These are phyloP conservation scores for Candida easanensis DNA, from an alignment of 805 yeast genomes.

Conservation along the genomic window DNA sequence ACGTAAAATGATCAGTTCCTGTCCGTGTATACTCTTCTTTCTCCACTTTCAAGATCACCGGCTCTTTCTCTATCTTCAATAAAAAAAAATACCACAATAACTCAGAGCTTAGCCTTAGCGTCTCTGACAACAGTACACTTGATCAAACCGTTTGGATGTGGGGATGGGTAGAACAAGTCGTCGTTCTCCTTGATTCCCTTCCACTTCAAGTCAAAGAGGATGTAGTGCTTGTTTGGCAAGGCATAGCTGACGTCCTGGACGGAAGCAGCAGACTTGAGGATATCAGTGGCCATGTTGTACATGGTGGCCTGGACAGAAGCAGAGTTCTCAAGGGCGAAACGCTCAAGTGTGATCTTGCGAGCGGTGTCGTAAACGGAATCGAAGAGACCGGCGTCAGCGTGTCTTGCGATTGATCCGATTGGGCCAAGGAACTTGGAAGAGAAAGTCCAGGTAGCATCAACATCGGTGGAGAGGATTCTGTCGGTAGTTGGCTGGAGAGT, in stretches of 20 bases:
- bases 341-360: slow-evolving; percentile 64
- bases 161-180: slow-evolving; percentile 83
- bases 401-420: slow-evolving; percentile 45
- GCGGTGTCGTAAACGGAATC: slow-evolving; percentile 64
- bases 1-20: too few species aligned
- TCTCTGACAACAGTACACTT: slow-evolving; percentile 80
- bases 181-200: slow-evolving; percentile 78
- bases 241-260: slow-evolving; percentile 67
- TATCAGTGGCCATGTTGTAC: slow-evolving; percentile 84
- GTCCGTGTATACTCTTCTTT: not conserved
- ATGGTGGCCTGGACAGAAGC: slow-evolving; percentile 97
- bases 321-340: slow-evolving; percentile 82
- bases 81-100: not conserved
- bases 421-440: slow-evolving; percentile 46
- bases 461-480: slow-evolving; percentile 85
- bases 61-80: not conserved
- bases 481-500: slow-evolving; percentile 81
- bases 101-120: slow-evolving; percentile 51
- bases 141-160: slow-evolving; percentile 92
- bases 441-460: slow-evolving; percentile 71
- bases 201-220: slow-evolving; percentile 78
- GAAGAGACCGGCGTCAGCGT: slow-evolving; percentile 61
- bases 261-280: slow-evolving; percentile 54
- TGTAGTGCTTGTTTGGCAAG: slow-evolving; percentile 91
- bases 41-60: not conserved